These are phyloP conservation scores for Asterophora parasitica DNA, from an alignment of 768 basidiomycete species.

Conservation along the genomic window DNA sequence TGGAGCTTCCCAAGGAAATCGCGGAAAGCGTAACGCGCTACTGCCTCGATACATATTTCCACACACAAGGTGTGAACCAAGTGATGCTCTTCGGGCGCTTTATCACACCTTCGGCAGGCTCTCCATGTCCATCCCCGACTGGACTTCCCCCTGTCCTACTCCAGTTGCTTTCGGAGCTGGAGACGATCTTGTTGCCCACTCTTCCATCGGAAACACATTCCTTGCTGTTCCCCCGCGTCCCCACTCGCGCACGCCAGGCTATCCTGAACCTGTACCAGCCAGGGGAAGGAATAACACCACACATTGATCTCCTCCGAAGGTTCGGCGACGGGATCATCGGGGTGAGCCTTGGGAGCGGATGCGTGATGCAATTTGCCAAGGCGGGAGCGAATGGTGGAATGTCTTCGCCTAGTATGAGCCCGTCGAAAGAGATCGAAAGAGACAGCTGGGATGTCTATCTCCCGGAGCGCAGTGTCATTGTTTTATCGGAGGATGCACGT, in stretches of 20 bases:
- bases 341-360: constrained; percentile 75
- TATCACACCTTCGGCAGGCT: constrained; percentile 10
- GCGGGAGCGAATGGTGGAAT: constrained; percentile 3
- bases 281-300: constrained; percentile 85
- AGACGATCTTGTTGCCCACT: constrained; percentile 40
- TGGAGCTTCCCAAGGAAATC: constrained; percentile 46
- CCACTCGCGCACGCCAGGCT: constrained; percentile 63
- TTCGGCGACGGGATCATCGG: constrained; percentile 91
- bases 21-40: constrained; percentile 43
- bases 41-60: constrained; percentile 58
- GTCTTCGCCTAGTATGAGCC: neutral
- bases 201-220: constrained; percentile 46
- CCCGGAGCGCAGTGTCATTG: constrained; percentile 69
- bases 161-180: constrained; percentile 47
- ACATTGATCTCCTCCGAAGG: constrained; percentile 79
- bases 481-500: constrained; percentile 76
- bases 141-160: constrained; percentile 56
- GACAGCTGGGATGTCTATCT: constrained; percentile 57
- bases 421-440: constrained; percentile 12
- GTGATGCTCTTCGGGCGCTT: constrained; percentile 80
- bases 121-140: constrained; percentile 17
- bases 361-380: constrained; percentile 72
- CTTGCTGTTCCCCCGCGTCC: constrained; percentile 55
- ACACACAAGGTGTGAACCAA: constrained; percentile 54
- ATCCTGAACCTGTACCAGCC: constrained; percentile 89